A percentile compares a stretch with the other conserved stretches of the same genome.
These are phyloP conservation scores for Citrus sinensis DNA, from an alignment of 345 rosid genomes.

Conservation along the genomic window DNA sequence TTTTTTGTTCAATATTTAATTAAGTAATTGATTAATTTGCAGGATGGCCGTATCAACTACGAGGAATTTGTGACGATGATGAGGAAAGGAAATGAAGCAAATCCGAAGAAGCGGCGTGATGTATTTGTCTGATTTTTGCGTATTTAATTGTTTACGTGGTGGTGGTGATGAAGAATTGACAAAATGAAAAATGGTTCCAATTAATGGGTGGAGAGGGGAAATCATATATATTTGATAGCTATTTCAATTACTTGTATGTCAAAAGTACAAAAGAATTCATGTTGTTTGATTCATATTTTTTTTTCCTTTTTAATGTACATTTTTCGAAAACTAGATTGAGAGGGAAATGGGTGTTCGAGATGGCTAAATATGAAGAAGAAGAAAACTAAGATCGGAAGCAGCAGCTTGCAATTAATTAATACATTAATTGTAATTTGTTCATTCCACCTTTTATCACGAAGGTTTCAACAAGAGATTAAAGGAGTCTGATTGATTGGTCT, in stretches of 20 bases:
- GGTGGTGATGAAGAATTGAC: not conserved
- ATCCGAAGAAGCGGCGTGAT: slow-evolving; percentile 85
- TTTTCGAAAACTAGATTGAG: not conserved
- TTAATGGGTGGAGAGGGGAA: not conserved
- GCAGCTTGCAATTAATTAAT: too few species aligned
- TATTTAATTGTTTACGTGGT: not conserved
- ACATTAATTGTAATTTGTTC: not conserved
- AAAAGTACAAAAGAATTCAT: not conserved
- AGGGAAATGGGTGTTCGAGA: not conserved
- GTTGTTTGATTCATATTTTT: not conserved
- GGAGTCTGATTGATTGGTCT: too few species aligned
- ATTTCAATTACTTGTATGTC: not conserved
- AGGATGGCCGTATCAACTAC: slow-evolving; percentile 92
- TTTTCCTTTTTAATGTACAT: too few species aligned
- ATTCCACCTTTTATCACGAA: not conserved
- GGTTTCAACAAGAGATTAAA: not conserved
- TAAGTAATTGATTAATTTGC: not conserved
- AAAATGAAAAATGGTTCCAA: not conserved
- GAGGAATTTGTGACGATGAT: slow-evolving; percentile 98
- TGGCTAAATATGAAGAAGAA: not conserved
- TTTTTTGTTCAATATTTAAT: not conserved
- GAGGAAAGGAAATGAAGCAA: slow-evolving; percentile 89
- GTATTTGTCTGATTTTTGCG: slow-evolving; percentile 10
- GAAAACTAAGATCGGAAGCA: too few species aligned
- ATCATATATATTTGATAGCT: too few species aligned